Conservation (phyloP, 208 protist genomes). For the Acanthamoeba sp. region DNA sequence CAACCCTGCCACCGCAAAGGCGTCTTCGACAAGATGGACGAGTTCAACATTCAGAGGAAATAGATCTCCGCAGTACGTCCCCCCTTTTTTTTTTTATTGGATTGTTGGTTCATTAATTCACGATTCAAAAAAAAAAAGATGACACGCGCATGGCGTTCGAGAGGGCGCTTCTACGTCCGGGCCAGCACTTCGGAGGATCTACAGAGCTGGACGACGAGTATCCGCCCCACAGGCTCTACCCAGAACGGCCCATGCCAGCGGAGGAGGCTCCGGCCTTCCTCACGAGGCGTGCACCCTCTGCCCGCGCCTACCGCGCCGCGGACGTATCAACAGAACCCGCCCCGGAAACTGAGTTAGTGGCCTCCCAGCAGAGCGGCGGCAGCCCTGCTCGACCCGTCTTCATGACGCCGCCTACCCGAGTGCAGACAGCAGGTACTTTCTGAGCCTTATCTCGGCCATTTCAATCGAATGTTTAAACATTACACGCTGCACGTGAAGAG, state of each 20-base stretch:
- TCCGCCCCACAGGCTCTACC: neutral
- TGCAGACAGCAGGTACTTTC: neutral
- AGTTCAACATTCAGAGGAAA: slow-evolving; percentile 50
- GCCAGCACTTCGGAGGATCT: neutral
- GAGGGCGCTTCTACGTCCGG: neutral
- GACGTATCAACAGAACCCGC: neutral
- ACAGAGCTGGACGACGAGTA: neutral
- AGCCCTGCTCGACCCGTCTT: slow-evolving; percentile 16
- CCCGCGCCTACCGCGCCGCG: too few relatives aligned
- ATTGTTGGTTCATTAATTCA: neutral
- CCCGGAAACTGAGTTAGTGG: neutral
- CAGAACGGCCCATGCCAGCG: neutral
- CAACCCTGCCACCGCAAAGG: too few relatives aligned
- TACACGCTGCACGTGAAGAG: too few relatives aligned
- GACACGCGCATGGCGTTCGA: slow-evolving; percentile 14
- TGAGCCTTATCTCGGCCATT: neutral
- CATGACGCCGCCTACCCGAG: slow-evolving; percentile 28
- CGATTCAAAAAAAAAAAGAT: too few relatives aligned
- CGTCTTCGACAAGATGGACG: neutral
- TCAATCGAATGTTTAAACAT: neutral
- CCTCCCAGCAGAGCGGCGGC: neutral
- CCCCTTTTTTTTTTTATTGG: neutral
- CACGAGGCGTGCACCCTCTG: neutral
- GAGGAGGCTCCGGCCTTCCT: neutral
- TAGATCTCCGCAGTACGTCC: slow-evolving; percentile 31